Evolutionary conservation across 75 land plant species (phyloP).

Genomic region (Cupressus sempervirens): DNA sequence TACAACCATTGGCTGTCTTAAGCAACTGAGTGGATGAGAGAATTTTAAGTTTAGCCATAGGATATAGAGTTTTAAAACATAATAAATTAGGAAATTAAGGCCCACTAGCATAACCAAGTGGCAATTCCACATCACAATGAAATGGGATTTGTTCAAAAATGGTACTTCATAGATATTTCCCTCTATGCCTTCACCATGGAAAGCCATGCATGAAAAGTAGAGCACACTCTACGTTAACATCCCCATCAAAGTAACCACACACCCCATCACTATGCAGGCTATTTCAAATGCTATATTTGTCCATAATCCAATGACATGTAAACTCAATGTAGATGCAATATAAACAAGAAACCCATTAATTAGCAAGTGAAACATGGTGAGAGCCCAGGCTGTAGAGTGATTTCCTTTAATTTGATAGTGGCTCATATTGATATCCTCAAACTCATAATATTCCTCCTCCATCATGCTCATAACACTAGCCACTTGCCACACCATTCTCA

Average conservation of each 20-base stretch:
- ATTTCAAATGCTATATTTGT: background rate
- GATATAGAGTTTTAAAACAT: too few species aligned
- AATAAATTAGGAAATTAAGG: too few species aligned
- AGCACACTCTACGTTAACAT: background rate
- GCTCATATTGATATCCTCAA: background rate
- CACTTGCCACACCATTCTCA: background rate
- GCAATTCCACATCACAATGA: too few species aligned
- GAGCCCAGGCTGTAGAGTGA: background rate
- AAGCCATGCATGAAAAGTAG: background rate
- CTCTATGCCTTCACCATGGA: background rate
- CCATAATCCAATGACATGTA: too few species aligned
- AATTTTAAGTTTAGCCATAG: too few species aligned
- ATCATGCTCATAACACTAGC: too few species aligned
- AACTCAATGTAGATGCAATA: background rate
- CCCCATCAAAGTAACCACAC: background rate
- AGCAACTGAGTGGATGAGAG: too few species aligned
- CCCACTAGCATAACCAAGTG: too few species aligned
- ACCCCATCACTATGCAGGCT: background rate
- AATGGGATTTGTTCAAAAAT: too few species aligned
- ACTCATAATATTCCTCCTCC: too few species aligned
- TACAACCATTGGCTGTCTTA: slow-evolving; percentile 21
- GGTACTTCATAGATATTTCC: too few species aligned
- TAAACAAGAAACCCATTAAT: background rate
- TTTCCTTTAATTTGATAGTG: background rate
- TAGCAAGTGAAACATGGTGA: background rate